Base-by-base conservation (phyloP, 2,329 filamentous ascomycete genomes). In the Epichloe gansuensis region DNA sequence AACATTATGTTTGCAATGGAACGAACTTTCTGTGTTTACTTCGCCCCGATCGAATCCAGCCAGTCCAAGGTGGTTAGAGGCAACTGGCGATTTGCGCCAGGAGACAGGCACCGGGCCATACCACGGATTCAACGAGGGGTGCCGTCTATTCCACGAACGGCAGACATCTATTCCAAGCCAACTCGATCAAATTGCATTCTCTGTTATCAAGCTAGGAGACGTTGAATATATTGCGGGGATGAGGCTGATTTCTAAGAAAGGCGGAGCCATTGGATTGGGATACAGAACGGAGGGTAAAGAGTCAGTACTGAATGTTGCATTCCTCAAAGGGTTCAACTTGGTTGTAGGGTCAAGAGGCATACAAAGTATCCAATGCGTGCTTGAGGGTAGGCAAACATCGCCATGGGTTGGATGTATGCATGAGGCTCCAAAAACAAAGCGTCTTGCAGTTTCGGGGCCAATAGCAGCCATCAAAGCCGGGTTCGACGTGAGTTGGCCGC, bases 291-390 rank as follows among this genome's bases (percentile, higher is more conserved):
- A 53, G 23, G 23, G 23, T 48, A n/a, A 53, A 13, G 47, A 53
- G 47, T 48, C 37, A 47, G 46, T 46, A 47, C 8, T 53, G 25
- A 38, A 44, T 21, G 25, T 50, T 4, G 52, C 42, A 54, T 39
- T 35, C 41, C 44, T 56, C 3, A 53, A 25, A 21, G 54, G 54
- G 46, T 54, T 56, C 46, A 35, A 46, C 15, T 21, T 56, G 42
- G 54, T 44, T 25, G 37, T 56, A 34, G 51, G 54, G 46, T 52
- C 51, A 48, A 54, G 51, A 49, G 54, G 54, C 39, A 49, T 56
- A 51, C 54, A 54, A 46, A 52, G 25, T 48, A 52, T 56, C 37
- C 47, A 52, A 44, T 56, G 52, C 48, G 52, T 56, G 49, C 44
- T 54, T 13, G 48, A 52, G 35, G 34, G 43, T 54, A 48, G 46